Percentiles rank a stretch among this genome's conserved stretches.
Evolutionary conservation across 176 grass and related monocot genomes (phyloP).

Genomic region (Rhynchospora pubera): DNA sequence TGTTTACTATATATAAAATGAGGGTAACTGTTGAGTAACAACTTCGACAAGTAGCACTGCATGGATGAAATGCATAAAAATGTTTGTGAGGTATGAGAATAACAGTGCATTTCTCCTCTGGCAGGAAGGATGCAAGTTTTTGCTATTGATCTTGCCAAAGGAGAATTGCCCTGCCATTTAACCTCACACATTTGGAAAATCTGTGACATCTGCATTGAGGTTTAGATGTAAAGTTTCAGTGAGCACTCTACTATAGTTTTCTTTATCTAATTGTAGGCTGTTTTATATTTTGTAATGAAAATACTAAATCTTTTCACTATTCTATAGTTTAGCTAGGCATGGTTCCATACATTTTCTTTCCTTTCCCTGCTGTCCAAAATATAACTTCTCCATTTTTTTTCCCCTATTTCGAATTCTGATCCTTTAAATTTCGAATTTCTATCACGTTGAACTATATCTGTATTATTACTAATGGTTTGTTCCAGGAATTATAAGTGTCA

Average conservation of each 20-base stretch:
- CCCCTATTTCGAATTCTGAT: neutral
- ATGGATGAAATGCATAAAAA: neutral
- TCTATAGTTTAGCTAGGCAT: neutral
- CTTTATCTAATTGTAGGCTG: neutral
- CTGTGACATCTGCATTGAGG: neutral
- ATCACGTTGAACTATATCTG: no score
- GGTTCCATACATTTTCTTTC: neutral
- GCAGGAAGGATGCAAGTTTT: constrained; percentile 15
- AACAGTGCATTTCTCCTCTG: constrained; percentile 34
- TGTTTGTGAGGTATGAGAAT: constrained; percentile 26
- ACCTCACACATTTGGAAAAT: neutral
- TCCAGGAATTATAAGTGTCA: no score
- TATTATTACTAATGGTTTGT: neutral
- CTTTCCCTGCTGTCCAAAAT: neutral
- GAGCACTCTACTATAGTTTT: neutral
- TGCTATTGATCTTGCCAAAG: constrained; percentile 46
- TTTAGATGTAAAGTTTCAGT: neutral
- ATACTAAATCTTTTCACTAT: neutral
- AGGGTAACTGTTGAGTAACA: neutral
- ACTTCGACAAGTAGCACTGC: neutral
- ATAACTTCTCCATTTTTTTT: neutral
- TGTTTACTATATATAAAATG: neutral
- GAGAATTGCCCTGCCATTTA: constrained; percentile 92
- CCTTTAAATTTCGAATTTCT: neutral
- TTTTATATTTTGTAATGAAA: neutral